Conservation (phyloP, 2,329 filamentous ascomycete genomes). For the Colletotrichum sp. region DNA sequence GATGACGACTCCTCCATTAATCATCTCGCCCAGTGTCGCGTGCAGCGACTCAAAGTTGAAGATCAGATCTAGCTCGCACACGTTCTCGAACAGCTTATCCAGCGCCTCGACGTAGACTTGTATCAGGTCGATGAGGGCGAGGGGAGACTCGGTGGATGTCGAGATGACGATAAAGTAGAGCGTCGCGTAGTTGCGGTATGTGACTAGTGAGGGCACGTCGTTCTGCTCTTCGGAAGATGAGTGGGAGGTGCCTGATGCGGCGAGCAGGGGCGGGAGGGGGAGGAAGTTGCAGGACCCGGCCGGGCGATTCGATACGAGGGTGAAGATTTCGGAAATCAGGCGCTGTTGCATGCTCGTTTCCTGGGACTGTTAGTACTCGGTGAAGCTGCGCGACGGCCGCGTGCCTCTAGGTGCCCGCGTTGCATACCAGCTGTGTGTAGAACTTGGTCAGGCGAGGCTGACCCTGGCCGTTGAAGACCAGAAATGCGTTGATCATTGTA, state of each 20-base stretch:
- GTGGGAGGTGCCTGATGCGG: constrained; percentile 65
- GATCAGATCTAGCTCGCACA: constrained; percentile 97
- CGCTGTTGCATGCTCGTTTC: constrained; percentile 97
- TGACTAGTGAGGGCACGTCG: constrained; percentile 92
- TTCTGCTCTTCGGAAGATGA: constrained; percentile 74
- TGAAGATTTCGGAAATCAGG: constrained; percentile 96
- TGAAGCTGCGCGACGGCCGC: not conserved
- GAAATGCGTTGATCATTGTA: constrained; percentile 95
- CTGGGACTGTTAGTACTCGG: constrained; percentile 48
- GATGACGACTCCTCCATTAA: constrained; percentile 91
- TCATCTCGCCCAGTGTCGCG: constrained; percentile 89
- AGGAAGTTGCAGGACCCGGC: constrained; percentile 97
- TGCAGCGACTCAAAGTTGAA: constrained; percentile 99
- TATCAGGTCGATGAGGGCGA: constrained; percentile 94
- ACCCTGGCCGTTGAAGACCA: constrained; percentile 98
- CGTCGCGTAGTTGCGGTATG: constrained; percentile 97
- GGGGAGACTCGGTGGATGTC: constrained; percentile 92
- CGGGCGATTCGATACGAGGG: constrained; percentile 89
- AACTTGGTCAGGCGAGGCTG: constrained; percentile 98
- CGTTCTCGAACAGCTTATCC: constrained; percentile 95
- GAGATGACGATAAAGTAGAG: constrained; percentile 99
- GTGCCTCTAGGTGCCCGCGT: too few species aligned
- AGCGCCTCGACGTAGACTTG: constrained; percentile 98
- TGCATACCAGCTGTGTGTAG: constrained; percentile 87
- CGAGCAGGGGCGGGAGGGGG: constrained; percentile 72